A percentile compares a stretch with the other conserved stretches of the same genome.
Evolutionary conservation across 2,329 filamentous ascomycete genomes (phyloP).

Genomic region (Alternaria triticina): DNA sequence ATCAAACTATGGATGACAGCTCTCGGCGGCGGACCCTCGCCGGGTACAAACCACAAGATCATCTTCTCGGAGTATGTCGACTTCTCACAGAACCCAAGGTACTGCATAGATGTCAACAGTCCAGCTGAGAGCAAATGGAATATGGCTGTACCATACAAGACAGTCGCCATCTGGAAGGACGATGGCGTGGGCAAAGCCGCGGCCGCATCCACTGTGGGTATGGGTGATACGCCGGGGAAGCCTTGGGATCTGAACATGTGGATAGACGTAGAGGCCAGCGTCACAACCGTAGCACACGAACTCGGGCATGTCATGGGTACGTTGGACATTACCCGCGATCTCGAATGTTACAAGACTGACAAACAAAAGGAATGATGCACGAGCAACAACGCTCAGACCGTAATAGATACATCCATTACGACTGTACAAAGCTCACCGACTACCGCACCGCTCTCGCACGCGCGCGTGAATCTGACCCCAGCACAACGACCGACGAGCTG

Average conservation of each 20-base stretch:
- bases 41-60: not conserved
- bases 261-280: not conserved
- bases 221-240: not conserved
- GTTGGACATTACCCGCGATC: not conserved
- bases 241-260: not conserved
- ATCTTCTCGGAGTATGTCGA: not conserved
- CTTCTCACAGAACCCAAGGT: not conserved
- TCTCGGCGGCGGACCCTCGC: not conserved
- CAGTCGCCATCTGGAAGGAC: not conserved
- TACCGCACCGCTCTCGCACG: not conserved
- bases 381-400: not conserved
- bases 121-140: not conserved
- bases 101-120: not conserved
- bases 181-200: not conserved
- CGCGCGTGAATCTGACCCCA: not conserved
- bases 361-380: not conserved
- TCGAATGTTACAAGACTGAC: not conserved
- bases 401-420: not conserved
- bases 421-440: not conserved
- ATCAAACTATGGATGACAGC: not conserved
- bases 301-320: not conserved
- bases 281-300: not conserved
- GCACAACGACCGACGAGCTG: not conserved
- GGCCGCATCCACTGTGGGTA: not conserved
- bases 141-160: not conserved